Conservation (phyloP, 768 basidiomycete genomes). For the Pleurotus tuber-regium region DNA sequence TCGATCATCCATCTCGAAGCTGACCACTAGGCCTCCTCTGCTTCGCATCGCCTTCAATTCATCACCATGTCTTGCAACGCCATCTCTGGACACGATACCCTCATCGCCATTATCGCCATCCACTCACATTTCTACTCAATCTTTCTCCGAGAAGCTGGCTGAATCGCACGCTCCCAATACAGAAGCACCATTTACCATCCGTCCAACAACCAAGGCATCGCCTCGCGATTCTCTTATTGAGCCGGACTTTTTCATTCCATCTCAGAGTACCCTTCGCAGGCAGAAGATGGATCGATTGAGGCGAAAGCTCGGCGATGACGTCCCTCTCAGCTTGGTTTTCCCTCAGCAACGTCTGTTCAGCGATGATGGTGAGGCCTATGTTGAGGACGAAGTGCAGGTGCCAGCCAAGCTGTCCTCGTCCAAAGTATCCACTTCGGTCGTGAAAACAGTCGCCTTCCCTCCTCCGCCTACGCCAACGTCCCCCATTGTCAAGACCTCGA, state of each 20-base stretch:
- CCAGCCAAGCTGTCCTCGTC: background rate
- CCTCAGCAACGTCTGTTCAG: conserved; percentile 20
- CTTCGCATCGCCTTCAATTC: conserved; percentile 17
- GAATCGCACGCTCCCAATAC: background rate
- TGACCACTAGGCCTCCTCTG: conserved; percentile 14
- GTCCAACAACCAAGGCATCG: conserved; percentile 21
- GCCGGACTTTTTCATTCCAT: conserved; percentile 40
- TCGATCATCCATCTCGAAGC: conserved; percentile 10
- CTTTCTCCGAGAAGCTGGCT: conserved; percentile 2
- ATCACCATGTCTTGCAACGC: conserved; percentile 13
- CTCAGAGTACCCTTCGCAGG: conserved; percentile 39
- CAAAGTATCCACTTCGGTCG: background rate
- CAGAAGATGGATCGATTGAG: conserved; percentile 64
- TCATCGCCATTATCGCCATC: conserved; percentile 21
- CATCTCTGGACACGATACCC: conserved; percentile 27
- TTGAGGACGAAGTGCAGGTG: background rate
- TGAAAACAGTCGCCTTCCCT: conserved; percentile 2
- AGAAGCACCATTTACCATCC: conserved; percentile 11
- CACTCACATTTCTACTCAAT: conserved; percentile 15
- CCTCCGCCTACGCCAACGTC: conserved; percentile 11
- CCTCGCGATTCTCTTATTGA: conserved; percentile 22
- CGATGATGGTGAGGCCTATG: no score
- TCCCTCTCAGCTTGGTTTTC: conserved; percentile 63
- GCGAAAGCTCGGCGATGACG: conserved; percentile 59
- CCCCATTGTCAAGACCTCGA: background rate